Percentiles rank a stretch among this genome's conserved stretches.
These are phyloP conservation scores for Ascochyta viciae-villosae DNA, from an alignment of 2,329 filamentous ascomycete species.

Conservation along the genomic window DNA sequence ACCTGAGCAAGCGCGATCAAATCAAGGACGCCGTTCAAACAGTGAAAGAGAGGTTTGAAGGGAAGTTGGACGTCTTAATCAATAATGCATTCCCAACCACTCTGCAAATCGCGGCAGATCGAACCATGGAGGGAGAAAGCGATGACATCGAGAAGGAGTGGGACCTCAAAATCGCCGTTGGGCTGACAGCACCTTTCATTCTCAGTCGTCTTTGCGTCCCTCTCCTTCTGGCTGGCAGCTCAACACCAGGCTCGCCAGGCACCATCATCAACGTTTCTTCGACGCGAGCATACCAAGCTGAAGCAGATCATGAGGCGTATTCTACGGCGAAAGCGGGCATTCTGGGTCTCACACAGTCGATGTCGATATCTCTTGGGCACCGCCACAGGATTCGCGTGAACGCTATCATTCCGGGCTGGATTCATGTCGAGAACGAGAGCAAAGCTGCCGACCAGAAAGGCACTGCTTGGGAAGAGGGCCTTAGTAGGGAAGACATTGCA, in stretches of 20 bases:
- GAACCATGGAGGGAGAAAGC: constrained; percentile 40
- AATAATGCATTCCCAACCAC: constrained; percentile 47
- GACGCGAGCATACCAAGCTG: constrained; percentile 58
- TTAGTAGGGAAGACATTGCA: constrained; percentile 54
- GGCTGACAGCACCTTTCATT: constrained; percentile 44
- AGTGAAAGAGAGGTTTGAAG: constrained; percentile 47
- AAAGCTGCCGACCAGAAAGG: constrained; percentile 52
- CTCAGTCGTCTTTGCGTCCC: constrained; percentile 43
- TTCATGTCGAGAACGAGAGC: constrained; percentile 57
- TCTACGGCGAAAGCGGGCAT: constrained; percentile 60
- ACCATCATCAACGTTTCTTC: constrained; percentile 58
- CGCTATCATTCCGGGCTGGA: constrained; percentile 60
- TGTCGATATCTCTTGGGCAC: constrained; percentile 56
- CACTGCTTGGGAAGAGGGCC: constrained; percentile 54
- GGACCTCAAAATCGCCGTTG: constrained; percentile 44
- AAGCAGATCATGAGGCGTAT: constrained; percentile 59
- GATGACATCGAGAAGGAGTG: constrained; percentile 43
- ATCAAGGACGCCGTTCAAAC: constrained; percentile 48
- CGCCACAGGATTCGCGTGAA: constrained; percentile 56
- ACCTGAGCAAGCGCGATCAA: constrained; percentile 50
- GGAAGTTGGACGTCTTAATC: constrained; percentile 43
- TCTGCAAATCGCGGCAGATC: constrained; percentile 32
- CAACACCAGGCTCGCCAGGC: constrained; percentile 31
- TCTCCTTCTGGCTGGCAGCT: constrained; percentile 30
- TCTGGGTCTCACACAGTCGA: constrained; percentile 58